Base-by-base conservation (phyloP, 2,329 filamentous ascomycete genomes). In the Lachnellula cervina region DNA sequence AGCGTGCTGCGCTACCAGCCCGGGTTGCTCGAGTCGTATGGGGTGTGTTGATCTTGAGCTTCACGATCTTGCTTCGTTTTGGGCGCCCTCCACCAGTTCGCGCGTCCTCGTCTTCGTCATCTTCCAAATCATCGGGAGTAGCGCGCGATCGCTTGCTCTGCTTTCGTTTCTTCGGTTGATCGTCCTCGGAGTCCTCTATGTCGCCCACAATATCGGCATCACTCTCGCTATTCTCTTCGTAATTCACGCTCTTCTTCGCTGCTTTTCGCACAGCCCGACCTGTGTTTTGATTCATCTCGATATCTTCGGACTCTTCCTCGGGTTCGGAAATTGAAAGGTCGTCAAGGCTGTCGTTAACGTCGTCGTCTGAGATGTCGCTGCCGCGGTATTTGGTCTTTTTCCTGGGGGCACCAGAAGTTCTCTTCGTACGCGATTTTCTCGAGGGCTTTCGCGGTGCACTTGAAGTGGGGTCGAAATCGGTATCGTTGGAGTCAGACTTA, bases 401-500 rank as follows among this genome's bases (percentile, higher is more conserved):
- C 64, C 70, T 75, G 23, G 71, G 69, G 16, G 67, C 64, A 34
- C 62, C 67, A 55, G 64, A 65, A 55, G 63, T 49, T 53, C 63
- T 60, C 52, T 67, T 56, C 42, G 63, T 52, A 38, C 69, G 65
- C 5, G 74, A 69, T 32, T 74, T 68, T 23, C 75, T 74, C 5
- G 72, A 64, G 52, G 76, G 77, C 61, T 76, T 79, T 53, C 71
- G 71, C 16, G 77, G 72, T 32, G 73, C 72, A 25, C 71, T 74
- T 62, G 78, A 76, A 16, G 70, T 68, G 16, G 83, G 83, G 56
- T 84, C 79, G 65, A 87, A 87, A 68, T 85, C 85, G 61, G 83
- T 82, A 66, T 87, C 84, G 68, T 86, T 86, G 3, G 81, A 81
- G 69, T 87, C 84, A 62, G 86, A 87, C 52, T 77, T 76, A 59